Evolutionary conservation across 768 basidiomycete species (phyloP).

Genomic region (Roridomyces roridus): DNA sequence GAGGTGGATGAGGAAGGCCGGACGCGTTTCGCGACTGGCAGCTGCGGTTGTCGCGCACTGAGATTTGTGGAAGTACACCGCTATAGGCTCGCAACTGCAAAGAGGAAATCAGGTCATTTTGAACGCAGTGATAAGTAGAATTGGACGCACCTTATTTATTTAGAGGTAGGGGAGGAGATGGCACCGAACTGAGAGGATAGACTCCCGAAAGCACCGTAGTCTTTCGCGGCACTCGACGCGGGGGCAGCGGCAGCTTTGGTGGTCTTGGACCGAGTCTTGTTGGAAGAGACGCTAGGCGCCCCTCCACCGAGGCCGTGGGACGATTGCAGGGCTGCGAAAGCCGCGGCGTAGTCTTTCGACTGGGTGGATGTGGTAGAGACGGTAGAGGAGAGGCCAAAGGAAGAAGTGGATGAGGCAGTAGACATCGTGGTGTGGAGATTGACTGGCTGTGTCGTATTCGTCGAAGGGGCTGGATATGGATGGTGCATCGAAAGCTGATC

Average conservation of each 20-base stretch:
- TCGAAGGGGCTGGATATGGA: too few species aligned
- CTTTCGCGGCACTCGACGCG: not conserved
- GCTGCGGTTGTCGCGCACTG: too few species aligned
- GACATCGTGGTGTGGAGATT: too few species aligned
- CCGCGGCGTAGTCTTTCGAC: constrained; percentile 10
- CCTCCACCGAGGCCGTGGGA: not conserved
- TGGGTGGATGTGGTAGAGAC: not conserved
- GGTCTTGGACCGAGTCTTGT: not conserved
- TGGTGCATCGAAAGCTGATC: too few species aligned
- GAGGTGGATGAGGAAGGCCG: too few species aligned
- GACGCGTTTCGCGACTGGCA: too few species aligned
- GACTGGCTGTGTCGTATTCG: too few species aligned
- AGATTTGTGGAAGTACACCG: too few species aligned
- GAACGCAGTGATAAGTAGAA: too few species aligned
- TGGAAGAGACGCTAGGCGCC: not conserved
- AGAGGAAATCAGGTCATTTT: too few species aligned
- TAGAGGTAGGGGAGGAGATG: not conserved
- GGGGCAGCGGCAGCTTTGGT: not conserved
- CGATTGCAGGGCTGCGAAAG: constrained; percentile 9
- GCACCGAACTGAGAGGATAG: not conserved
- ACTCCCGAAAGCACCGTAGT: constrained; percentile 9
- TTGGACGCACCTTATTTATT: too few species aligned
- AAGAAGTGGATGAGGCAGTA: not conserved
- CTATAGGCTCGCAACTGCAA: too few species aligned
- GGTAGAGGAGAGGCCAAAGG: not conserved